Percentiles rank a stretch among this genome's conserved stretches.
Conservation (phyloP, 23 red algal genomes). For the Gracilaria caudata region DNA sequence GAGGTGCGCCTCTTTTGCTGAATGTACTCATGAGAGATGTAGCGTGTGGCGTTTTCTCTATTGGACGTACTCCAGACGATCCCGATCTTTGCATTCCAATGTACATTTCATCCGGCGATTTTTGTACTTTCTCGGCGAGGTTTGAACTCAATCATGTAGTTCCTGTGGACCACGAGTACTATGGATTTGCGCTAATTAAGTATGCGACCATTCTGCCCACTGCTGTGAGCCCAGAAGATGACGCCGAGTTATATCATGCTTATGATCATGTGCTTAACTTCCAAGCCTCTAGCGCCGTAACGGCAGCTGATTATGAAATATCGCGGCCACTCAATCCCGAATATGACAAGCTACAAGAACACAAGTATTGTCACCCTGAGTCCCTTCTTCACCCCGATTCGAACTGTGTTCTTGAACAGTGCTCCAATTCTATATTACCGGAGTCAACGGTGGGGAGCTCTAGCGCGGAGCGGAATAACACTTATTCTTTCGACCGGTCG, state of each 20-base stretch:
- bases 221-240: constrained; percentile 16
- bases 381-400: neutral
- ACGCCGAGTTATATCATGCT: constrained; percentile 28
- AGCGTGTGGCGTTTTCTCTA: constrained; percentile 36
- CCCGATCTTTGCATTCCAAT: constrained; percentile 44
- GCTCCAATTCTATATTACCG: neutral
- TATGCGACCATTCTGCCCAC: constrained; percentile 1
- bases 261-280: constrained; percentile 48
- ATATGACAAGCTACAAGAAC: constrained; percentile 4
- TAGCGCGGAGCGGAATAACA: neutral
- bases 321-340: neutral
- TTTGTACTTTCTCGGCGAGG: constrained; percentile 24
- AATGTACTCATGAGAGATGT: constrained; percentile 43
- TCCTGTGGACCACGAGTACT: constrained; percentile 8
- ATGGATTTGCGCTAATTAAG: constrained; percentile 45
- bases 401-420: constrained; percentile 12
- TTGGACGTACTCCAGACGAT: constrained; percentile 25
- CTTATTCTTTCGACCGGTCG: neutral
- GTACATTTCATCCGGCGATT: constrained; percentile 5
- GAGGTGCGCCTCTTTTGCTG: constrained; percentile 58
- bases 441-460: neutral
- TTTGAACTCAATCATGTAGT: constrained; percentile 13
- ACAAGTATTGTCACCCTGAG: constrained; percentile 17
- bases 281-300: neutral
- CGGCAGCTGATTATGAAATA: neutral